These are phyloP conservation scores for Metschnikowia hibisci DNA, from an alignment of 805 yeast genomes.

Conservation along the genomic window DNA sequence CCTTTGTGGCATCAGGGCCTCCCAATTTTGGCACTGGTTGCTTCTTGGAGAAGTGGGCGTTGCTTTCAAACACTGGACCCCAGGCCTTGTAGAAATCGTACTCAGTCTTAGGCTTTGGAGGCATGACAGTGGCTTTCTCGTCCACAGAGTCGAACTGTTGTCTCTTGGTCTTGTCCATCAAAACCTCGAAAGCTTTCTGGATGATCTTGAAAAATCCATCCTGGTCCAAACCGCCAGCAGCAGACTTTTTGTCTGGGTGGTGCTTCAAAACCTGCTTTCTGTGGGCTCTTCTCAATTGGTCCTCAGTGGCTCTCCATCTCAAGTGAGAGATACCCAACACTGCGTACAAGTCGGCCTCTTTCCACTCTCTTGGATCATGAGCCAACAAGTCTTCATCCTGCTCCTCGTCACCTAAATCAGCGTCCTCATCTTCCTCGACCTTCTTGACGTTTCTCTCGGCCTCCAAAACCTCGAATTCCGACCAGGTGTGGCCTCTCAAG, in stretches of 20 bases:
- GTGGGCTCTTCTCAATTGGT: slow-evolving; percentile 93
- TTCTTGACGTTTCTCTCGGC: slow-evolving; percentile 80
- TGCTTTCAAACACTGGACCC: slow-evolving; percentile 88
- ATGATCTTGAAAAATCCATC: slow-evolving; percentile 97
- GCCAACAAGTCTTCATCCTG: slow-evolving; percentile 64
- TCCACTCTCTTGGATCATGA: slow-evolving; percentile 98
- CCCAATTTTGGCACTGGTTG: slow-evolving; percentile 89
- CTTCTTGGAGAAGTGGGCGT: slow-evolving; percentile 87
- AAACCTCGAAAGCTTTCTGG: slow-evolving; percentile 91
- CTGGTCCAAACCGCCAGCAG: slow-evolving; percentile 79
- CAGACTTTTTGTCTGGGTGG: slow-evolving; percentile 98
- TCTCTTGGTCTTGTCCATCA: slow-evolving; percentile 82
- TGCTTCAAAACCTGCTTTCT: slow-evolving; percentile 94
- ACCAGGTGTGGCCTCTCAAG: slow-evolving; percentile 96
- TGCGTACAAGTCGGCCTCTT: slow-evolving; percentile 90
- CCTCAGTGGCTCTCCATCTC: slow-evolving; percentile 87
- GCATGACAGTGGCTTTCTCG: slow-evolving; percentile 75
- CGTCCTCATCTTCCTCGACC: slow-evolving; percentile 60
- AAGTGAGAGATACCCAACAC: slow-evolving; percentile 90
- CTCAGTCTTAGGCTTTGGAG: slow-evolving; percentile 62
- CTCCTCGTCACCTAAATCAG: slow-evolving; percentile 72
- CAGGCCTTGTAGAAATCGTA: slow-evolving; percentile 90
- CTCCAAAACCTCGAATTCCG: slow-evolving; percentile 91
- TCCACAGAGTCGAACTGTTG: slow-evolving; percentile 96
- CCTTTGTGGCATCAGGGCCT: slow-evolving; percentile 58